Evolutionary conservation across 176 grass and related monocot genomes (phyloP), one percentile per base, ranked within the genome.

Genomic region (Metroxylon sagu): DNA sequence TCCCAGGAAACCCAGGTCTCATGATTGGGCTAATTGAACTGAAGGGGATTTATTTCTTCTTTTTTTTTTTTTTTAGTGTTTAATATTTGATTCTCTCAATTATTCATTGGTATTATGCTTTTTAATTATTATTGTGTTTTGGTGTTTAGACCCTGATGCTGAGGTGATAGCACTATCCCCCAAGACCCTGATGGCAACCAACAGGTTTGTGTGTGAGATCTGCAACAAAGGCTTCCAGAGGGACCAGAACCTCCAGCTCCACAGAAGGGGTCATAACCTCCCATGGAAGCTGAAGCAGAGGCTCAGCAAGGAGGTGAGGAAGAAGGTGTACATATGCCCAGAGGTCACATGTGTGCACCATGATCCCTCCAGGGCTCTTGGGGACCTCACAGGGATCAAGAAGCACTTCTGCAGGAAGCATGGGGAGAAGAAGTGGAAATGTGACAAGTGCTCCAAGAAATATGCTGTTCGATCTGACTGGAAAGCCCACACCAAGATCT

Each of bases 341-440:
- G 67, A 70, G 19, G 67, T 25, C 29, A 27, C 67, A 3, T 70
- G 67, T 4, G 67, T 70, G 54, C 67, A 70, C 67, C 67, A 70
- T 48, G 54, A 70, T 29, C 67, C 67, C 39, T 57, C 54, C 15
- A 49, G 67, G 19, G 67, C 67, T 6, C 67, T 70, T 35, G 67
- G 67, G 25, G 67, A 70, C 54, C 67, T 70, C 67, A 70, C 67
- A 2, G 67, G 67, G 19, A 58, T 70, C 54, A 70, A 70, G 35
- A 70, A 70, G 54, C 67, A 70, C 54, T 70, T 70, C 67, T 70
- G 19, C 19, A 23, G 67, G 31, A 70, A 70, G 67, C 67, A 70
- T 21, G 67, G 67, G 53, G 67, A 70, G 67, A 70, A 70, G 23
- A 70, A 70, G 67, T 70, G 67, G 67, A 70, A 70, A 19, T 70